phyloP scores from a whole-genome alignment of 768 basidiomycete genomes.

The Boletales sp. region DNA sequence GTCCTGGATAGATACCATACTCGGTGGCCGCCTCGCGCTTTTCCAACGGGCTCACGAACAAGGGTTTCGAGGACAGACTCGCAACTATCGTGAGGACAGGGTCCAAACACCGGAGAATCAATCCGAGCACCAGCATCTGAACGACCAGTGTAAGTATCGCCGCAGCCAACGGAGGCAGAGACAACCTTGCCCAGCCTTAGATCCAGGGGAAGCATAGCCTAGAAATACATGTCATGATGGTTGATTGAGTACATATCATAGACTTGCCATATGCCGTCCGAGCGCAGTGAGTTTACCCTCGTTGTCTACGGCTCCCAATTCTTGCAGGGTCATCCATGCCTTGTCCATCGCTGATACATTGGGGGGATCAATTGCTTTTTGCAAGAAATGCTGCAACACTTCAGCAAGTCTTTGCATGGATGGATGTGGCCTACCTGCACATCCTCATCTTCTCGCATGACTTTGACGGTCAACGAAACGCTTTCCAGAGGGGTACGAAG shows the following conservation, averaged over 20 bases:
- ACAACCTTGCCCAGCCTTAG: constrained; percentile 78
- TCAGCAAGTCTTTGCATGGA: neutral
- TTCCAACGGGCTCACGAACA: constrained; percentile 81
- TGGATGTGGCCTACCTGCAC: constrained; percentile 51
- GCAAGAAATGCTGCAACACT: constrained; percentile 51
- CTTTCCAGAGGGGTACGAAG: constrained; percentile 82
- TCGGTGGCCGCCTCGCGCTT: constrained; percentile 74
- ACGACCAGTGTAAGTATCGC: neutral
- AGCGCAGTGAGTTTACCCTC: constrained; percentile 71
- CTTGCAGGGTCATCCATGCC: constrained; percentile 68
- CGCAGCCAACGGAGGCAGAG: neutral
- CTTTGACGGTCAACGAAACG: constrained; percentile 78
- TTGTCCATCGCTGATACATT: constrained; percentile 68
- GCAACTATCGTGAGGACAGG: constrained; percentile 82
- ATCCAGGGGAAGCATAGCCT: constrained; percentile 87
- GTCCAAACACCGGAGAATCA: constrained; percentile 79
- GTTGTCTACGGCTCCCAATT: constrained; percentile 73
- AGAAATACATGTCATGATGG: constrained; percentile 1
- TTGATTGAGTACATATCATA: neutral
- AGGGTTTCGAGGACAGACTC: constrained; percentile 79
- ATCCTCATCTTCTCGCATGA: constrained; percentile 70
- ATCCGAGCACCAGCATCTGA: constrained; percentile 86
- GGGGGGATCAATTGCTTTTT: constrained; percentile 82
- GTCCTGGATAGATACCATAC: constrained; percentile 38
- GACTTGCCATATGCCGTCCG: constrained; percentile 69